Percentiles rank a stretch among this genome's conserved stretches.
phyloP scores from a whole-genome alignment of 805 yeast genomes.

The Lipomyces sp. region DNA sequence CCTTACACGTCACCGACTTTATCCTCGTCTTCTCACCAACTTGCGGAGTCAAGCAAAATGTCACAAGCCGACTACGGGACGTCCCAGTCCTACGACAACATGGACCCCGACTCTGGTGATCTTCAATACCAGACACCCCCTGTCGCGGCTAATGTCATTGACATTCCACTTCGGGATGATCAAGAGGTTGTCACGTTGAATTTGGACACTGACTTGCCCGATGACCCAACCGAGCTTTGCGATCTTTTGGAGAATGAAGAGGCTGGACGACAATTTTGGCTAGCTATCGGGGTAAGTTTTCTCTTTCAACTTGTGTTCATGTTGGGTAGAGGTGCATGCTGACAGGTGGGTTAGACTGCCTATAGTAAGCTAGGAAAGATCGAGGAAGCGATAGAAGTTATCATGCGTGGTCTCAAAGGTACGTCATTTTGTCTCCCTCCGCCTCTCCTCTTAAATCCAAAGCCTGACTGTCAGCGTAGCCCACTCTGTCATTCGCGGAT shows the following conservation, averaged over 20 bases:
- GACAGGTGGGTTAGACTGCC: constrained; percentile 51
- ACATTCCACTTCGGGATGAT: constrained; percentile 75
- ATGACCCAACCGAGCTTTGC: constrained; percentile 83
- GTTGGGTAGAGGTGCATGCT: neutral
- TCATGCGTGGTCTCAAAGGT: constrained; percentile 60
- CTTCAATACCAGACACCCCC: constrained; percentile 10
- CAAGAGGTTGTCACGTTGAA: constrained; percentile 88
- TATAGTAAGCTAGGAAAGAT: constrained; percentile 67
- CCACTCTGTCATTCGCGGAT: constrained; percentile 35
- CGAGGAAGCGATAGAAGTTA: constrained; percentile 66
- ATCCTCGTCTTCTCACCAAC: neutral
- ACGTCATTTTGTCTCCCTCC: neutral
- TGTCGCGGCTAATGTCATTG: constrained; percentile 48
- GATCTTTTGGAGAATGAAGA: constrained; percentile 79
- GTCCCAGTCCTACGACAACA: constrained; percentile 18
- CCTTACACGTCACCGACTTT: too few relatives aligned
- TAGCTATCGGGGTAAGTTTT: constrained; percentile 61
- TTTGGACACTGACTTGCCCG: constrained; percentile 79
- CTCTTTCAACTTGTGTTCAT: too few relatives aligned
- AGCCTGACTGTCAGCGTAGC: constrained; percentile 7
- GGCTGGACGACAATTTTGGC: constrained; percentile 79
- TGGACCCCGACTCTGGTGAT: constrained; percentile 6
- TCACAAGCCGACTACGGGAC: neutral
- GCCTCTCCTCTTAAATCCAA: neutral
- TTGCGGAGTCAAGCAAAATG: neutral